phyloP scores from a whole-genome alignment of 75 land plant genomes.

The Chamaecyparis obtusa region DNA sequence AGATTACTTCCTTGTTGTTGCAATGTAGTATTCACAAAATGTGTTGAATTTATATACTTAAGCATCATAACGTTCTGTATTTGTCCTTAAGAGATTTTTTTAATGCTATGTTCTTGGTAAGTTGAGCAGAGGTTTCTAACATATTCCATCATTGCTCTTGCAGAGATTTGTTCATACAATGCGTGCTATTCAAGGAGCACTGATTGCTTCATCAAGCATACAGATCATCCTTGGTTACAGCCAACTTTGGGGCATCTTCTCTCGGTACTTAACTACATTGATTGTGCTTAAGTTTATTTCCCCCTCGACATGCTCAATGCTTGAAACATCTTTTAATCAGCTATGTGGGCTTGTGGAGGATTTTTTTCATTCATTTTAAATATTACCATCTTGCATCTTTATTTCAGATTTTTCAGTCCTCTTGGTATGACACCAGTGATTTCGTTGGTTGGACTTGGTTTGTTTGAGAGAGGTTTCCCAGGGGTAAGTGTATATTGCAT shows the following conservation, averaged over 20 bases:
- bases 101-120: slow-evolving; percentile 50
- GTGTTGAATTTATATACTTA: not conserved
- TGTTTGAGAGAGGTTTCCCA: slow-evolving; percentile 88
- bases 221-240: slow-evolving; percentile 92
- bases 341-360: not conserved
- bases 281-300: not conserved
- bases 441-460: slow-evolving; percentile 80
- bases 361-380: not conserved
- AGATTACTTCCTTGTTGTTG: not conserved
- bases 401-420: slow-evolving; percentile 77
- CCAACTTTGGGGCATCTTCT: slow-evolving; percentile 91
- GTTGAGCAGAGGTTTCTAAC: not conserved
- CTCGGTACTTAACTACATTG: slow-evolving; percentile 46
- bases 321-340: not conserved
- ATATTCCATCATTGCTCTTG: slow-evolving; percentile 10
- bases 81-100: slow-evolving; percentile 56
- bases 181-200: slow-evolving; percentile 92
- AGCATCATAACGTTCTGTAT: not conserved
- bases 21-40: not conserved
- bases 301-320: not conserved
- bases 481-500: slow-evolving; percentile 30
- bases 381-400: not conserved
- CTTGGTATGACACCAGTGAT: slow-evolving; percentile 89
- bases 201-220: slow-evolving; percentile 77
- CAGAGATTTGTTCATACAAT: slow-evolving; percentile 90